Conservation (phyloP, 371 early-diverging fungal genomes). For the Fennellomyces sp. region DNA sequence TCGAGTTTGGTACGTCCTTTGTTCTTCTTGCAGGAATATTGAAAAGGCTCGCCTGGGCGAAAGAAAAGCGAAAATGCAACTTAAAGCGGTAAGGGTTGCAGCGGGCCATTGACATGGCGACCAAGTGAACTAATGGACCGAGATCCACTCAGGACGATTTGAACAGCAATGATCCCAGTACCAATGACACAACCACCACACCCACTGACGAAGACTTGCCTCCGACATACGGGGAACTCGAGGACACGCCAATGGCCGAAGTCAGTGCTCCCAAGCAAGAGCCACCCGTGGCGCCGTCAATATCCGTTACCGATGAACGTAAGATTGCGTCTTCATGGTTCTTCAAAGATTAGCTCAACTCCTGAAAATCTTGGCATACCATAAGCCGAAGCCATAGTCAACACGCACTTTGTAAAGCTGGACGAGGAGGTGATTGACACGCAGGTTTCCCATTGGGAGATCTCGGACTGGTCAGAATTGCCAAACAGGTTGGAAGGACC, state of each 20-base stretch:
- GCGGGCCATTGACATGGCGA: no score
- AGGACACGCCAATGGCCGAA: neutral
- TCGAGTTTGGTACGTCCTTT: no score
- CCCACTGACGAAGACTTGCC: neutral
- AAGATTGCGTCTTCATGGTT: neutral
- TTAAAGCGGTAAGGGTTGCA: no score
- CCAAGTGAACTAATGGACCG: neutral
- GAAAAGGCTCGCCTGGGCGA: no score
- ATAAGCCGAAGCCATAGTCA: neutral
- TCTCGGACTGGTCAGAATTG: constrained; percentile 39
- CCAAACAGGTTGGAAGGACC: neutral
- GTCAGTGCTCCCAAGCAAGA: neutral
- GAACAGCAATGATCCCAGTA: neutral
- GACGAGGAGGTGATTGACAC: constrained; percentile 43
- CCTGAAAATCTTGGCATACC: no score
- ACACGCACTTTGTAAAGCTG: constrained; percentile 4
- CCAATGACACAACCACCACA: neutral
- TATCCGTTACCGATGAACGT: neutral
- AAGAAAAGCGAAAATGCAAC: no score
- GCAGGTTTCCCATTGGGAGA: constrained; percentile 51
- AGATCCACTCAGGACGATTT: neutral
- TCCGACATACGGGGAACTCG: neutral
- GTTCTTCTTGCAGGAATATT: no score
- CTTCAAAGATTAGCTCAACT: neutral
- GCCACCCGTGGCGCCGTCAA: neutral